Percentiles rank a stretch among this genome's conserved stretches.
phyloP scores from a whole-genome alignment of 768 basidiomycete species.

The Pleurotus salmoneostramineus region DNA sequence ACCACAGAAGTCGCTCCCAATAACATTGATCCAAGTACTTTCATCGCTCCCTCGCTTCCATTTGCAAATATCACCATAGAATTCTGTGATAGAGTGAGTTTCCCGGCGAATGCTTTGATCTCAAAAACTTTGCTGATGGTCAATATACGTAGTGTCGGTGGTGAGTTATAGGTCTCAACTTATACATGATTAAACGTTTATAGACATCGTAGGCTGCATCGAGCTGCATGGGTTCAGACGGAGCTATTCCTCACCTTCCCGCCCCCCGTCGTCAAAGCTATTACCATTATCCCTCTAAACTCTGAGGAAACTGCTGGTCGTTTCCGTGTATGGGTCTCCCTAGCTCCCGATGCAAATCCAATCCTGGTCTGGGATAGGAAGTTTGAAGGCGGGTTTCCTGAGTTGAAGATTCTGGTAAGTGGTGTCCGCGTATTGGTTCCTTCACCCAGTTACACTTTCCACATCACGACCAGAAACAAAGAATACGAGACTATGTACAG shows the following conservation, averaged over 20 bases:
- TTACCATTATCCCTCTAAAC: conserved; percentile 73
- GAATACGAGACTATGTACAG: conserved; percentile 77
- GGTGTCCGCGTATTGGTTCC: neutral
- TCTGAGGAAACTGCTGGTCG: conserved; percentile 82
- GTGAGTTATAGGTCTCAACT: conserved; percentile 32
- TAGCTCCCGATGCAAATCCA: conserved; percentile 20
- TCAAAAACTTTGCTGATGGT: neutral
- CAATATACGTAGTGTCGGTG: conserved; percentile 64
- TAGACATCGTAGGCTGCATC: conserved; percentile 66
- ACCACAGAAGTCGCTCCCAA: neutral
- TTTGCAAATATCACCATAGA: conserved; percentile 66
- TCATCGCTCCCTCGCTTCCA: conserved; percentile 49
- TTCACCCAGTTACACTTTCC: neutral
- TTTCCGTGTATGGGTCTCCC: conserved; percentile 84
- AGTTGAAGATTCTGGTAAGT: conserved; percentile 78
- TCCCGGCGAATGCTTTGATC: neutral
- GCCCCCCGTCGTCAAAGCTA: conserved; percentile 61
- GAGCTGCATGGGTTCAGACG: conserved; percentile 92
- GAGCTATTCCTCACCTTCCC: conserved; percentile 91
- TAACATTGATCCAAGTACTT: conserved; percentile 44
- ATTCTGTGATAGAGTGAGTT: conserved; percentile 87
- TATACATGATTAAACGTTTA: too few relatives aligned
- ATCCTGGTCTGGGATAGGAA: conserved; percentile 86
- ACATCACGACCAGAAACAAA: conserved; percentile 65
- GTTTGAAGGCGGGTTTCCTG: conserved; percentile 87